Percentiles rank a stretch among this genome's conserved stretches.
Conservation (phyloP, 441 rosid species). For the Erodium texanum region DNA sequence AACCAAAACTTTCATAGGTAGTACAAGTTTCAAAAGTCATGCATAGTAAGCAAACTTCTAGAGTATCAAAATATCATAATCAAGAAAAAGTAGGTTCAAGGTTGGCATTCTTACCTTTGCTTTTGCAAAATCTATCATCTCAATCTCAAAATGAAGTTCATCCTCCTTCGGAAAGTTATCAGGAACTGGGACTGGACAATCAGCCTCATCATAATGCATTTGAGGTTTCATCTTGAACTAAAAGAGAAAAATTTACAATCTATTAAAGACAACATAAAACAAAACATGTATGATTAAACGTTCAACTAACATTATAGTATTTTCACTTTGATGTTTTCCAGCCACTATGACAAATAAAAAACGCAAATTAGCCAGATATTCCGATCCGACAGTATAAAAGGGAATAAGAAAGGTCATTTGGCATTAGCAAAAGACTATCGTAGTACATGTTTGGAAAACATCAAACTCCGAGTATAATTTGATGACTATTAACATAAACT, state of each 20-base stretch:
- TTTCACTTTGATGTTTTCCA: neutral
- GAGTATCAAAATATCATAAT: neutral
- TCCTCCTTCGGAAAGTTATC: slow-evolving; percentile 69
- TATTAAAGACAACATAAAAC: neutral
- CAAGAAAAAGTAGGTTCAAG: slow-evolving; percentile 1
- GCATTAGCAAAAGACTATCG: neutral
- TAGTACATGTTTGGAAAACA: neutral
- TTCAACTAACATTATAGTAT: neutral
- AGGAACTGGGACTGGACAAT: slow-evolving; percentile 72
- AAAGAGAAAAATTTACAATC: slow-evolving; percentile 10
- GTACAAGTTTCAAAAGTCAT: neutral
- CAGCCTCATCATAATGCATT: slow-evolving; percentile 83
- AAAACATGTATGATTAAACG: neutral
- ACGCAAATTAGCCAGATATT: neutral
- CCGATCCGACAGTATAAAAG: neutral
- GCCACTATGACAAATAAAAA: neutral
- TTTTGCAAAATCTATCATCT: slow-evolving; percentile 67
- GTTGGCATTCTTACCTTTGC: slow-evolving; percentile 55
- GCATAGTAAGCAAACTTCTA: neutral
- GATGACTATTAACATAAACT: neutral
- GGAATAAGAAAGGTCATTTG: slow-evolving; percentile 1
- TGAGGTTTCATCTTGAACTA: slow-evolving; percentile 95
- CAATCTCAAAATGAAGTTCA: slow-evolving; percentile 96
- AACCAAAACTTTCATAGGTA: neutral
- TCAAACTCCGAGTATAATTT: too few species aligned